Evolutionary conservation across 352 stramenopile genomes (phyloP), one percentile per base, ranked within the genome.

Genomic region (Globisporangium takayamanum): DNA sequence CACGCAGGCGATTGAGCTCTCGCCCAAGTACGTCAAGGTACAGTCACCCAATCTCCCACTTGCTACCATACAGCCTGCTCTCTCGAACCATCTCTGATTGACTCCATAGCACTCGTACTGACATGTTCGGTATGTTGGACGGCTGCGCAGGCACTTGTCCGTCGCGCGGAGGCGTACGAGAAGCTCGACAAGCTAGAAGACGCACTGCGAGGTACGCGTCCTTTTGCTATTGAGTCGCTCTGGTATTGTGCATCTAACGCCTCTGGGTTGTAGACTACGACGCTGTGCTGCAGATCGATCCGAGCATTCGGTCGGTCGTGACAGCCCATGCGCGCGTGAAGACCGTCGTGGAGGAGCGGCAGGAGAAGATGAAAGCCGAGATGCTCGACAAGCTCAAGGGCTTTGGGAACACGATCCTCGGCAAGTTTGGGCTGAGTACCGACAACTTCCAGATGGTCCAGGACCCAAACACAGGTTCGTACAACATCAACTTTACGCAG

Each of bases 391-490:
- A 93, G 72, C 87, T 99, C 55, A 99, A 99, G 73, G 97, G 98
- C 54, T 94, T 99, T 57, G 97, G 97, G 26, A 99, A 99, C 77
- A 97, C 84, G 53, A 87, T 99, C 50, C 75, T 99, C 20, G 94
- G 97, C 59, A 99, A 99, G 67, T 99, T 99, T 76, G 97, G 97
- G 37, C 80, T 99, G 63, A 99, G 92, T 72, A 90, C 98, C 25
- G 97, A 99, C 80, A 99, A 99, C 74, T 99, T 99, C 70, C 88
- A 99, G 72, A 94, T 99, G 64, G 89, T 98, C 11, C 88, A 99
- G 81, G 96, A 99, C 79, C 96, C 96, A 26, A 80, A 87, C 8
- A 98, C 91, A 8, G 97, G 97, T 42, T 97, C 92, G 36, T 99
- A 99, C 81, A 98, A 82, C 59, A 97, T 99, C 70, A 98, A 97